Percentiles rank a stretch among this genome's conserved stretches.
Evolutionary conservation across 1,139 yeast species (phyloP).

Genomic region (Suhomyces atakaporum): DNA sequence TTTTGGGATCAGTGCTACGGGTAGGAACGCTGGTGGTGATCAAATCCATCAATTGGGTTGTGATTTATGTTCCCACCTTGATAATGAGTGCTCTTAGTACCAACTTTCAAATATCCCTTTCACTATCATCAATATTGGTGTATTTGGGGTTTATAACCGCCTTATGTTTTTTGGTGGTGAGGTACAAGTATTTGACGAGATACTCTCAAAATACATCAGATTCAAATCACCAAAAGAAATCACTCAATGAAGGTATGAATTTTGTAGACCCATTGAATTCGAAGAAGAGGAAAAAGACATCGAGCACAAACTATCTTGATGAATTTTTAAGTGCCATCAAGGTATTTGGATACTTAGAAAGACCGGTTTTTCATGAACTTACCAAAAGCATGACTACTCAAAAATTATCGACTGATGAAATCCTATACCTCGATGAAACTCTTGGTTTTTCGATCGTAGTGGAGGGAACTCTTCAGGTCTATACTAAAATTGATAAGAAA

Average conservation of each 20-base stretch:
- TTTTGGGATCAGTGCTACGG: constrained; percentile 18
- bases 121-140: constrained; percentile 36
- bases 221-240: constrained; percentile 8
- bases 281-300: constrained; percentile 32
- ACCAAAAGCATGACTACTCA: constrained; percentile 92
- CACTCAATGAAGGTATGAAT: constrained; percentile 11
- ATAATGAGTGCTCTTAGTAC: constrained; percentile 29
- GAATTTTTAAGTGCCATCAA: constrained; percentile 89
- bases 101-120: constrained; percentile 35
- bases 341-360: constrained; percentile 90
- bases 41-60: constrained; percentile 20
- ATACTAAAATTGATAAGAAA: constrained; percentile 51
- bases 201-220: constrained; percentile 34
- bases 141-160: constrained; percentile 22
- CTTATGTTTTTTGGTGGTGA: constrained; percentile 31
- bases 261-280: constrained; percentile 20
- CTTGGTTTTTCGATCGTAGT: constrained; percentile 92
- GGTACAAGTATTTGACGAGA: constrained; percentile 42
- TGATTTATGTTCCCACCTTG: constrained; percentile 25
- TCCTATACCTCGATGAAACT: constrained; percentile 64
- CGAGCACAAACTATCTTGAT: constrained; percentile 61
- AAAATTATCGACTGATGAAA: constrained; percentile 75
- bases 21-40: constrained; percentile 23
- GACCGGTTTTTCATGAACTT: constrained; percentile 87
- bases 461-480: constrained; percentile 86